Evolutionary conservation across 192 early-diverging fungal genomes (phyloP).

Genomic region (Entomortierella chlamydospora): DNA sequence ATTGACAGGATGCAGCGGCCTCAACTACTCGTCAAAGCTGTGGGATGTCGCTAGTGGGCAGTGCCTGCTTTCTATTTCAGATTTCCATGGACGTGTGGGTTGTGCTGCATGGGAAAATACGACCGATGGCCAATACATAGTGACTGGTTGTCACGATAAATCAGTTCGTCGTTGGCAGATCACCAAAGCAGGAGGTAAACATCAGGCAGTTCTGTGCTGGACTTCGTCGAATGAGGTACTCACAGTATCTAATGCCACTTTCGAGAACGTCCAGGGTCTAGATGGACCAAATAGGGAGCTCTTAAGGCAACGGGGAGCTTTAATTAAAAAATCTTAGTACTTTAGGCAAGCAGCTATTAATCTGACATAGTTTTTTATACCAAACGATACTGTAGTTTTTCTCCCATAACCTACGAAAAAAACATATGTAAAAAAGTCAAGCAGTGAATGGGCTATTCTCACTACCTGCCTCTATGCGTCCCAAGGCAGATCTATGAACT

Average conservation of each 20-base stretch:
- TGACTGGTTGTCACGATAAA: conserved; percentile 2
- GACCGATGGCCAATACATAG: neutral
- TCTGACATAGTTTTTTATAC: no score
- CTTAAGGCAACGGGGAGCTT: neutral
- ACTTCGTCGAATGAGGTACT: neutral
- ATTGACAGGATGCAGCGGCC: neutral
- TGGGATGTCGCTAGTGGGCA: conserved; percentile 1
- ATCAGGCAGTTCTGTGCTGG: neutral
- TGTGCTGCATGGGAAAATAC: neutral
- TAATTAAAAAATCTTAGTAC: no score
- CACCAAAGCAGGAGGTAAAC: neutral
- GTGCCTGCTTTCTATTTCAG: neutral
- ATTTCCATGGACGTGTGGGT: neutral
- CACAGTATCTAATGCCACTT: neutral
- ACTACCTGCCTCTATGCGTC: no score
- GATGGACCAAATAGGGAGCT: neutral
- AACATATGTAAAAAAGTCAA: no score
- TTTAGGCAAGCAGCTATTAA: no score
- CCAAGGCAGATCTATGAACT: no score
- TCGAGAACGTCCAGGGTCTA: neutral
- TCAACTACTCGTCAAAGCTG: neutral
- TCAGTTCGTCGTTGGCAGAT: conserved; percentile 16
- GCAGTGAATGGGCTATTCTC: no score
- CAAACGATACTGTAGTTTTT: no score
- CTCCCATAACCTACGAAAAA: no score